Percentiles rank a stretch among this genome's conserved stretches.
These are phyloP conservation scores for Skeletonema menzelii DNA, from an alignment of 108 stramenopile species.

Conservation along the genomic window DNA sequence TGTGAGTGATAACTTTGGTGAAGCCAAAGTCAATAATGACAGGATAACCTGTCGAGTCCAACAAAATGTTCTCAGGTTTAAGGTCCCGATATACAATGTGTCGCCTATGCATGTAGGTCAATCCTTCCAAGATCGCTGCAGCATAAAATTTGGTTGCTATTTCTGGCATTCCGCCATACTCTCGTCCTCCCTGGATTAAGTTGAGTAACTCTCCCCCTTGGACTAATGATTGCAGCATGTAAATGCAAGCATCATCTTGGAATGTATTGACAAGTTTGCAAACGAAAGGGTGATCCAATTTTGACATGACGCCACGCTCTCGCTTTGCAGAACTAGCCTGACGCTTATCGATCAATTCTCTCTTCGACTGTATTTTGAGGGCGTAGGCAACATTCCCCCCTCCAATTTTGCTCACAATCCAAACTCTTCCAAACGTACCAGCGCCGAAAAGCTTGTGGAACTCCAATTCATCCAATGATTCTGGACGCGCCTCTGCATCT, in stretches of 20 bases:
- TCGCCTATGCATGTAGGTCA: conserved; percentile 55
- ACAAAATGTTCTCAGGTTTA: conserved; percentile 84
- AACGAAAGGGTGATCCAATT: conserved; percentile 78
- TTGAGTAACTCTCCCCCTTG: conserved; percentile 69
- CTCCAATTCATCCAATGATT: conserved; percentile 61
- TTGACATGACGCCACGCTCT: conserved; percentile 61
- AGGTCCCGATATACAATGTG: conserved; percentile 86
- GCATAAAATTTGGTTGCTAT: conserved; percentile 59
- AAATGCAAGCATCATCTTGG: conserved; percentile 71
- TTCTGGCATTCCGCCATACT: conserved; percentile 52
- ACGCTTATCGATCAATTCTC: conserved; percentile 41
- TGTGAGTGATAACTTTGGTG: conserved; percentile 65
- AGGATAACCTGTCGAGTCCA: conserved; percentile 62
- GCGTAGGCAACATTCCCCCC: conserved; percentile 37
- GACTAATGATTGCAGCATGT: conserved; percentile 78
- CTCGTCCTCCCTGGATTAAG: conserved; percentile 46
- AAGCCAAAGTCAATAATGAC: conserved; percentile 80
- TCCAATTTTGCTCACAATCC: conserved; percentile 54
- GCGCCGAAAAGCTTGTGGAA: conserved; percentile 71
- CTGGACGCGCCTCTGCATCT: conserved; percentile 57
- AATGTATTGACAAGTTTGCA: conserved; percentile 77
- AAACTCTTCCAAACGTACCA: conserved; percentile 86
- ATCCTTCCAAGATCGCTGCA: conserved; percentile 39
- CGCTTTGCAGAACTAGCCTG: conserved; percentile 32
- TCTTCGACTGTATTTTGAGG: conserved; percentile 70